Evolutionary conservation across 257 asterid genomes (phyloP), one percentile per base, ranked within the genome.

Genomic region (Lavandula angustifolia): DNA sequence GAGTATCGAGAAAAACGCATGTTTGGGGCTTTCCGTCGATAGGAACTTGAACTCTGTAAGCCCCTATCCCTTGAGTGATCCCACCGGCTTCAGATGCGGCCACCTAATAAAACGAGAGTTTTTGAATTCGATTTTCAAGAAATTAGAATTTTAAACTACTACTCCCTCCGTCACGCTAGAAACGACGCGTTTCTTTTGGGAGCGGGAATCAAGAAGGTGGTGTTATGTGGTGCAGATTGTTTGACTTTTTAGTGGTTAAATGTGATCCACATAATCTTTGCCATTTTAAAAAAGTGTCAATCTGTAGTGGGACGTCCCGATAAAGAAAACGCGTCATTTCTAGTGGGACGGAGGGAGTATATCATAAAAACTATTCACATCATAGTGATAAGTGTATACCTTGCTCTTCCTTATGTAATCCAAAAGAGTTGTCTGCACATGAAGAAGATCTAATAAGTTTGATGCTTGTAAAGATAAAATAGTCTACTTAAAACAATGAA

Each of bases 1-100:
- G 99, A 64, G 99, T 94, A 73, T 94, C 99, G 71, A 94, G 95
- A 69, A 94, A 94, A 68, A 94, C 99, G 74, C 96, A 88, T 40
- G 92, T 83, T 62, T 90, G 95, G 42, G 62, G 78, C 77, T 82
- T 90, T 58, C 97, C 92, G 69, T 94, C 98, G 40, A 84, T 58
- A 75, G 95, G 95, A 70, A 94, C 84, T 80, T 86, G 86, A 70
- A 88, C 98, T 83, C 82, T 86, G 75, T 94, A 94, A 49, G 99
- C 99, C 73, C 99, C 99, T 43, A 94, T 94, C 66, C 96, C 99
- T 80, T 94, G 99, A 46, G 99, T 94, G 67, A 87, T 92, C 43
- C 98, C 98, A 77, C 97, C 97, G 9, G 97, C 97, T 81, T 92
- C 97, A 64, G 94, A 82, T 74, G 92, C 96, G 38, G 87, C 96